Conservation (phyloP, 768 basidiomycete species). For the Suillus ampliporus region DNA sequence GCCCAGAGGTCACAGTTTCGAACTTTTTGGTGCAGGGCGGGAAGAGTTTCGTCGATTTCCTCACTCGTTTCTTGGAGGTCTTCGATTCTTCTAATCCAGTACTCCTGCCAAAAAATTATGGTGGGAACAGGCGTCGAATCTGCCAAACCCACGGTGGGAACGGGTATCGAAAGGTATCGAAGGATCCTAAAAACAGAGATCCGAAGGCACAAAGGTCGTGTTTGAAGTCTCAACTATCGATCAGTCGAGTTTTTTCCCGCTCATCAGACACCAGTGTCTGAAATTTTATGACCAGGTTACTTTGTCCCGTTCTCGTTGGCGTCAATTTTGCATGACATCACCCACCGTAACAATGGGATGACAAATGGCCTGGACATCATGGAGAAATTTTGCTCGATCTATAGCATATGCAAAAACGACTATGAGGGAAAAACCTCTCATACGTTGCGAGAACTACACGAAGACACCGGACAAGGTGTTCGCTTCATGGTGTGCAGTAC, state of each 20-base stretch:
- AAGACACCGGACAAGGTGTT: constrained; percentile 17
- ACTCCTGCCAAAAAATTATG: constrained; percentile 2
- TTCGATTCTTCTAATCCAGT: constrained; percentile 1
- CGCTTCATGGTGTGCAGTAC: constrained; percentile 29
- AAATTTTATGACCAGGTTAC: constrained; percentile 5
- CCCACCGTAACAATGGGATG: background rate
- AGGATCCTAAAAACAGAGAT: background rate
- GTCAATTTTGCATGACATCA: constrained; percentile 10
- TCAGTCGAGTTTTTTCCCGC: constrained; percentile 15
- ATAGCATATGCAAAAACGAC: background rate
- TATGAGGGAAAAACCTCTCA: constrained; percentile 19
- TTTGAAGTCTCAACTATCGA: constrained; percentile 19
- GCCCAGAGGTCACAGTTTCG: constrained; percentile 22
- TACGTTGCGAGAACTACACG: constrained; percentile 27
- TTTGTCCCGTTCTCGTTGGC: constrained; percentile 11
- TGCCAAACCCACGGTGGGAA: constrained; percentile 17
- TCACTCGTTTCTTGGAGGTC: constrained; percentile 8
- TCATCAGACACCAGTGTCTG: background rate
- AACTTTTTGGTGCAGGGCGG: constrained; percentile 17
- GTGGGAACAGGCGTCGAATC: no score
- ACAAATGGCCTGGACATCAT: constrained; percentile 6
- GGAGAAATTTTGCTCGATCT: constrained; percentile 8
- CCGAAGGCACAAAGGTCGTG: constrained; percentile 6
- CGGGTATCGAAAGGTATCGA: constrained; percentile 15
- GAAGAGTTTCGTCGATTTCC: constrained; percentile 12